phyloP scores from a whole-genome alignment of 2,329 filamentous ascomycete species.

The Scytalidium sp. region DNA sequence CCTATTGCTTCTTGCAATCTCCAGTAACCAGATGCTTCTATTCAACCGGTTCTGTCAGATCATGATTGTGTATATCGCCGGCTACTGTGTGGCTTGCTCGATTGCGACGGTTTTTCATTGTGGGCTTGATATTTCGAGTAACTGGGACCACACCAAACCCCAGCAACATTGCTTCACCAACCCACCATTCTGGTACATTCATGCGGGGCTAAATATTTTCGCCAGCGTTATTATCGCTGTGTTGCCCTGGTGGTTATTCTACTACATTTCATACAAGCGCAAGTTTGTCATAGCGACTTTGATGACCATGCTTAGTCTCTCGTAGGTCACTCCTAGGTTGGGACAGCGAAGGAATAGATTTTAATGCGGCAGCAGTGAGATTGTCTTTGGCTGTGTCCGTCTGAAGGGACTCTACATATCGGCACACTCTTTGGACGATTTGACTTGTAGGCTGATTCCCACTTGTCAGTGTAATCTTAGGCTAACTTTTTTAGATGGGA shows the following conservation, averaged over 20 bases:
- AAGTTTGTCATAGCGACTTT: conserved; percentile 7
- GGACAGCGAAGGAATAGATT: not conserved
- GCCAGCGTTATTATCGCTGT: conserved; percentile 5
- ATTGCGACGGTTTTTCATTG: conserved; percentile 14
- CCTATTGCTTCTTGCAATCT: conserved; percentile 12
- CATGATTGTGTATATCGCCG: conserved; percentile 10
- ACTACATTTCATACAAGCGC: conserved; percentile 8
- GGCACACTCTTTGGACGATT: not conserved
- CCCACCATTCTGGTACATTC: conserved; percentile 12
- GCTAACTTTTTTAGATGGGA: conserved; percentile 3
- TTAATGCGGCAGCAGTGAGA: not conserved
- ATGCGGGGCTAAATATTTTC: conserved; percentile 10
- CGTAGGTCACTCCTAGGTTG: conserved; percentile 5
- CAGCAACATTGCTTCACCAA: conserved; percentile 12
- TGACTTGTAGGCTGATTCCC: not conserved
- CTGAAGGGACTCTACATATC: not conserved
- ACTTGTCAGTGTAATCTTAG: not conserved
- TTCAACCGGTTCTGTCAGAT: conserved; percentile 9
- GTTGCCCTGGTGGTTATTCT: conserved; percentile 10
- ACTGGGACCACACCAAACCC: conserved; percentile 6
- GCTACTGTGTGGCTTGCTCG: conserved; percentile 4
- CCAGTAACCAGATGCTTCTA: conserved; percentile 8
- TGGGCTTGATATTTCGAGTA: conserved; percentile 7
- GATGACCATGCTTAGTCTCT: conserved; percentile 6
- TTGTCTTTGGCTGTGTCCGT: not conserved